These are phyloP conservation scores for Aspergillus sp. DNA, from an alignment of 2,329 filamentous ascomycete species.

Conservation along the genomic window DNA sequence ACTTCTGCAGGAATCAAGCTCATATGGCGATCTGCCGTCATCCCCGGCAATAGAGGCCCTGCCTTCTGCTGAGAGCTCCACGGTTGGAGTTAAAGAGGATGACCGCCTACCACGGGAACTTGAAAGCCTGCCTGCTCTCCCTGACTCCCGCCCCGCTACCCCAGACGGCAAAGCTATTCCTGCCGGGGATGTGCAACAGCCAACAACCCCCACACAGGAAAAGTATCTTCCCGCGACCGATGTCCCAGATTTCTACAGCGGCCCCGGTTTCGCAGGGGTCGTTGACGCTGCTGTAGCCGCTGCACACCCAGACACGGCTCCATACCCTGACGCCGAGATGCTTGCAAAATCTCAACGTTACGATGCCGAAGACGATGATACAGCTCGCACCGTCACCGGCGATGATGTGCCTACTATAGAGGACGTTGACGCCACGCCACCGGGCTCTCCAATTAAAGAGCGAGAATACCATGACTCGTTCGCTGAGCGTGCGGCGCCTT, in stretches of 20 bases:
- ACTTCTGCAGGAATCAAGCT: conserved; percentile 40
- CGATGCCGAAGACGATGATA: conserved; percentile 3
- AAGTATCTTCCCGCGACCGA: not conserved
- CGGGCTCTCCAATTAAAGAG: not conserved
- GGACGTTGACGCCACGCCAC: conserved; percentile 9
- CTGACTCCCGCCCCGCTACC: conserved; percentile 19
- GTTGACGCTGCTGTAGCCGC: conserved; percentile 28
- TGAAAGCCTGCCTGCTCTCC: conserved; percentile 19
- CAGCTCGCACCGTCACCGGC: not conserved
- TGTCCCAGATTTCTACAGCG: not conserved
- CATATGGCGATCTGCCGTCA: conserved; percentile 24
- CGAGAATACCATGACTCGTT: not conserved
- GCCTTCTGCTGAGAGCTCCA: conserved; percentile 34
- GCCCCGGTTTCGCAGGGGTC: conserved; percentile 19
- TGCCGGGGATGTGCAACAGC: conserved; percentile 13
- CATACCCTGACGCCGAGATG: conserved; percentile 5
- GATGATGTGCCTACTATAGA: not conserved
- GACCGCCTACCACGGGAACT: conserved; percentile 17
- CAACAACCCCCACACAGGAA: conserved; percentile 12
- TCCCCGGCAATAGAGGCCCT: conserved; percentile 24
- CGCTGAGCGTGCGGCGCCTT: not conserved
- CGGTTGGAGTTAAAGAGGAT: conserved; percentile 26
- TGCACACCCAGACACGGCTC: conserved; percentile 3
- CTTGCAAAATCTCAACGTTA: not conserved
- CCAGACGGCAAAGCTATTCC: conserved; percentile 16